Percentiles rank a stretch among this genome's conserved stretches.
phyloP scores from a whole-genome alignment of 495 filamentous ascomycete genomes.

The Cercophora sp. region DNA sequence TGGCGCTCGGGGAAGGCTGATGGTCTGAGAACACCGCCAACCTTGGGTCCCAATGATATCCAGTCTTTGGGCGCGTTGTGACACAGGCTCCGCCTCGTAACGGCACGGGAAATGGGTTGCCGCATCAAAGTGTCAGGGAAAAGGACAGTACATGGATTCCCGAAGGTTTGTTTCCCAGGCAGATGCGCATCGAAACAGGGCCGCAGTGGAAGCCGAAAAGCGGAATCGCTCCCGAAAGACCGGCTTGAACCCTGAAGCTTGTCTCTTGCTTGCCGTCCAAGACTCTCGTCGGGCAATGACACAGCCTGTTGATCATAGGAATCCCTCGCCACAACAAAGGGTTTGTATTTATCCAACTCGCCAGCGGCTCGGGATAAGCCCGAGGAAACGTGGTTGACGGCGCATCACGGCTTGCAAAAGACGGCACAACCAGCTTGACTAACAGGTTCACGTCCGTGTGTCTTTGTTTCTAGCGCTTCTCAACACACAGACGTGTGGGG shows the following conservation, averaged over 20 bases:
- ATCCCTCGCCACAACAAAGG: not conserved
- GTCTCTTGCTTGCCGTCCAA: too few relatives aligned
- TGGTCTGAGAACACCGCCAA: too few relatives aligned
- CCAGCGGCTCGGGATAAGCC: not conserved
- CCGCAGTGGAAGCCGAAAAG: not conserved
- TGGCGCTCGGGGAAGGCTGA: not conserved
- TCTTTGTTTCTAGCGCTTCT: conserved; percentile 4
- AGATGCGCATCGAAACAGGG: not conserved
- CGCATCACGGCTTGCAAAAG: too few relatives aligned
- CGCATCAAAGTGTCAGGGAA: conserved; percentile 1
- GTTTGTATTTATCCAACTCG: conserved; percentile 9
- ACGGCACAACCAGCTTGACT: too few relatives aligned
- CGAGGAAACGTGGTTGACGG: too few relatives aligned
- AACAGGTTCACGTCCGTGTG: not conserved
- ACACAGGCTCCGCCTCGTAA: conserved; percentile 5
- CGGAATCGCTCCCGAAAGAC: too few relatives aligned
- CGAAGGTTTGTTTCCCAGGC: not conserved
- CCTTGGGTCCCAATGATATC: not conserved
- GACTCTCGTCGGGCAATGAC: too few relatives aligned
- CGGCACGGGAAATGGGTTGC: conserved; percentile 10
- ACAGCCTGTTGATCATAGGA: conserved; percentile 2
- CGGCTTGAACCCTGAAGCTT: too few relatives aligned
- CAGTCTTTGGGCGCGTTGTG: not conserved
- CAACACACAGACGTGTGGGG: conserved; percentile 8
- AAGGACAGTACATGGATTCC: not conserved